Evolutionary conservation across 2,329 filamentous ascomycete species (phyloP).

Genomic region (Hymenotorrendiella dingleyae): DNA sequence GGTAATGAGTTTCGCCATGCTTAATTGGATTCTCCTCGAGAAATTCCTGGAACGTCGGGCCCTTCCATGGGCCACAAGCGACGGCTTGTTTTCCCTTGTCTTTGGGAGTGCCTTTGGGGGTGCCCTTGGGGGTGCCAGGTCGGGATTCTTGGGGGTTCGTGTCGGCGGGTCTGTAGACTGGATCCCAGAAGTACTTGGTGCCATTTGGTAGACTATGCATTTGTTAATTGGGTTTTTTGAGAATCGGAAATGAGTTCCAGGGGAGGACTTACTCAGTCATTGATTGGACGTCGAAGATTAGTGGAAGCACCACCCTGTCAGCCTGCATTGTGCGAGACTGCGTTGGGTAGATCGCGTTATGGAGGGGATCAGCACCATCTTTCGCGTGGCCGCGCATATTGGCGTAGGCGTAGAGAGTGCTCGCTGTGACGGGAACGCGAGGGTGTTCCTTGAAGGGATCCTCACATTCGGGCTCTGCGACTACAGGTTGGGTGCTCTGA

Average conservation of each 20-base stretch:
- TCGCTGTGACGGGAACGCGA: slow-evolving; percentile 16
- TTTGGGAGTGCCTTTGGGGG: background rate
- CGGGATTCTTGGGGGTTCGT: background rate
- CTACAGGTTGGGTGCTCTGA: no score
- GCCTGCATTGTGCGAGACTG: slow-evolving; percentile 3
- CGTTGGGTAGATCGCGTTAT: slow-evolving; percentile 11
- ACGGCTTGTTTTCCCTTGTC: no score
- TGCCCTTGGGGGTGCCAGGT: background rate
- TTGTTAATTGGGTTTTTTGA: background rate
- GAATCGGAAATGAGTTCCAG: background rate
- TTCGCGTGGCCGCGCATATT: slow-evolving; percentile 12
- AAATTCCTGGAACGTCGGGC: background rate
- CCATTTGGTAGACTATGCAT: slow-evolving; percentile 7
- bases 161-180: slow-evolving; percentile 1
- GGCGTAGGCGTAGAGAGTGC: slow-evolving; percentile 17
- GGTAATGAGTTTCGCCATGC: background rate
- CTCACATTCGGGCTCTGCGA: no score
- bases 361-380: slow-evolving; percentile 13
- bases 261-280: slow-evolving; percentile 8
- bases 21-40: background rate
- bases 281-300: background rate
- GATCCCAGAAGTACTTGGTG: slow-evolving; percentile 17
- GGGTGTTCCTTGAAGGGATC: slow-evolving; percentile 5
- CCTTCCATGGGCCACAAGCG: no score
- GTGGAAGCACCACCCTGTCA: slow-evolving; percentile 2